Conservation (phyloP, 2,329 filamentous ascomycete species). For the Delphinella strobiligena region DNA sequence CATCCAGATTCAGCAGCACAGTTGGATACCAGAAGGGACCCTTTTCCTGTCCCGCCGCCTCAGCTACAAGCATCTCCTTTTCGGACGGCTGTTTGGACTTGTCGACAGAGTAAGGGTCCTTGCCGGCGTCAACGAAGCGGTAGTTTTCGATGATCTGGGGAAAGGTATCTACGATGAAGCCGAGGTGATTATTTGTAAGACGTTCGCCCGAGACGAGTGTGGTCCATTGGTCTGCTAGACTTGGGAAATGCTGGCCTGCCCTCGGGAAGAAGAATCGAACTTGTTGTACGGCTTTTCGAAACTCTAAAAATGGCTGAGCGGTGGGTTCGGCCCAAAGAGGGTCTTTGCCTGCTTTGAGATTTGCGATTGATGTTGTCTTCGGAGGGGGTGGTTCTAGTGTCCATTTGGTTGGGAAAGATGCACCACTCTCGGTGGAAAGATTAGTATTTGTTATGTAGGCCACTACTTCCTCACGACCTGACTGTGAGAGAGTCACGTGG, state of each 20-base stretch:
- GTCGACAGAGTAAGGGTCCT: conserved; percentile 22
- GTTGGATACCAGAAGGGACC: conserved; percentile 61
- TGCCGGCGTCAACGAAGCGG: conserved; percentile 13
- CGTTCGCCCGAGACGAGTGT: conserved; percentile 47
- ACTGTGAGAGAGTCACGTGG: conserved; percentile 48
- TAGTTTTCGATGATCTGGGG: conserved; percentile 50
- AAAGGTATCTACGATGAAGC: conserved; percentile 57
- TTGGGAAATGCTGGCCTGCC: conserved; percentile 26
- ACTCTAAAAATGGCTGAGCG: conserved; percentile 32
- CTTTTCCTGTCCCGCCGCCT: conserved; percentile 15
- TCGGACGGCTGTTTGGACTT: conserved; percentile 14
- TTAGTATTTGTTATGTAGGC: conserved; percentile 55
- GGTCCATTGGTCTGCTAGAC: conserved; percentile 54
- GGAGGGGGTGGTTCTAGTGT: too few relatives aligned
- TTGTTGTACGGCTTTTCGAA: conserved; percentile 38
- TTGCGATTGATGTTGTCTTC: too few relatives aligned
- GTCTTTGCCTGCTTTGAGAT: conserved; percentile 32
- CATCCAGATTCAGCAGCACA: conserved; percentile 59
- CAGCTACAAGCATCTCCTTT: conserved; percentile 15
- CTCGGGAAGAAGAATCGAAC: conserved; percentile 42
- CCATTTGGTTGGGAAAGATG: conserved; percentile 45
- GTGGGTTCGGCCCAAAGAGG: conserved; percentile 33
- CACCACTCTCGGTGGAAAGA: conserved; percentile 45
- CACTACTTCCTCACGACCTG: conserved; percentile 44
- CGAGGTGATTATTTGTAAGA: conserved; percentile 54